Percentiles rank a stretch among this genome's conserved stretches.
Evolutionary conservation across 1,284 basidiomycete species (phyloP).

Genomic region (Golubevia pallescens): DNA sequence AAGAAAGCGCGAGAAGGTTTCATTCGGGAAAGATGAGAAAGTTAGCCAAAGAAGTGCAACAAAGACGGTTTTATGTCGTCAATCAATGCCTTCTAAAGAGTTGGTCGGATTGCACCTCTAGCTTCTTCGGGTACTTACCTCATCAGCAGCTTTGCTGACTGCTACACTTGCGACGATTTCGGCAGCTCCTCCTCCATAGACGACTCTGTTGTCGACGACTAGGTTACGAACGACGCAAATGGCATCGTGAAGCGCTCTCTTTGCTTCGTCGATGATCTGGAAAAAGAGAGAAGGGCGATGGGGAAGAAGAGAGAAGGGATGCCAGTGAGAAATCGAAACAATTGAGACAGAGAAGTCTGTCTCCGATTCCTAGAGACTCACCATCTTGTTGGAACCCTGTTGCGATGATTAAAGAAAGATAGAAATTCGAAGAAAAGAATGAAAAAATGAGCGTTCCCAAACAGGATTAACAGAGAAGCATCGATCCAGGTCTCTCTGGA

Average conservation of each 20-base stretch:
- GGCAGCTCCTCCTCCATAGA: slow-evolving; percentile 3
- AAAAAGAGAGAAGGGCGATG: neutral
- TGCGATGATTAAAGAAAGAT: no score
- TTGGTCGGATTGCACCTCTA: no score
- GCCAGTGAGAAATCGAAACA: neutral
- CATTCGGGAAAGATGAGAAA: neutral
- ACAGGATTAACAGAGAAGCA: no score
- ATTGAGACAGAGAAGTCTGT: neutral
- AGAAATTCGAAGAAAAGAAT: no score
- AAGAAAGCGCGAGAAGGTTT: neutral
- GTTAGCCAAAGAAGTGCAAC: no score
- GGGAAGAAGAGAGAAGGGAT: neutral
- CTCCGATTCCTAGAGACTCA: neutral
- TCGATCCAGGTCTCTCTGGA: no score
- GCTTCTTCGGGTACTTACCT: neutral
- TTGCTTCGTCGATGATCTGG: slow-evolving; percentile 4
- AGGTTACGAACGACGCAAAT: slow-evolving; percentile 6
- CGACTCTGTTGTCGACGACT: slow-evolving; percentile 5
- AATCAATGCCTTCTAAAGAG: no score
- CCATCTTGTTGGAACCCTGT: slow-evolving; percentile 4
- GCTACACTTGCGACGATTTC: slow-evolving; percentile 51
- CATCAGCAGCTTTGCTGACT: slow-evolving; percentile 52
- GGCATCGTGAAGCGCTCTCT: slow-evolving; percentile 5
- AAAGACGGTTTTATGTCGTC: no score
- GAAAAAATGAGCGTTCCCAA: no score